phyloP scores from a whole-genome alignment of 2,329 filamentous ascomycete genomes.

The Alternaria sp. region DNA sequence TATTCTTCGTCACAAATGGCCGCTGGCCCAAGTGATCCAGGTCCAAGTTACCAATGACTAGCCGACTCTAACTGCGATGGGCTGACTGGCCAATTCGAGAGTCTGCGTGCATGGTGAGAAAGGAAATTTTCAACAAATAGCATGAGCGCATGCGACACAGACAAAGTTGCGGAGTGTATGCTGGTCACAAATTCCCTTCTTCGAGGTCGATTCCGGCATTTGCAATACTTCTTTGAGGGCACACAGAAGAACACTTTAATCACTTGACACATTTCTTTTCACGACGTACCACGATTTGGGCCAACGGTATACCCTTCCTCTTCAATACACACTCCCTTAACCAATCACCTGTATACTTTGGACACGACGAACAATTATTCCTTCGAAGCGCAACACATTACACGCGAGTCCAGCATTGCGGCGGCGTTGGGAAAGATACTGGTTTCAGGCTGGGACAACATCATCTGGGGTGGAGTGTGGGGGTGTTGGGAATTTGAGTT shows the following conservation, averaged over 20 bases:
- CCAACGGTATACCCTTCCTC: slow-evolving; percentile 39
- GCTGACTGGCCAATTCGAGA: slow-evolving; percentile 35
- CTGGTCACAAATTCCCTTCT: slow-evolving; percentile 40
- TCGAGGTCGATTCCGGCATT: slow-evolving; percentile 10
- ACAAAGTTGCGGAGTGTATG: slow-evolving; percentile 34
- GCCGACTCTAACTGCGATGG: slow-evolving; percentile 34
- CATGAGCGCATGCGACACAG: slow-evolving; percentile 16
- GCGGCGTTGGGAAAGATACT: slow-evolving; percentile 35
- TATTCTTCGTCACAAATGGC: slow-evolving; percentile 47
- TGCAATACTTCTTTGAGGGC: slow-evolving; percentile 24
- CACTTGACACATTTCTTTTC: slow-evolving; percentile 29
- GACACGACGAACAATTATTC: slow-evolving; percentile 13
- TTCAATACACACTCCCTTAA: slow-evolving; percentile 25
- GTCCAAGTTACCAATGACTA: slow-evolving; percentile 49
- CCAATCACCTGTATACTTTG: slow-evolving; percentile 27
- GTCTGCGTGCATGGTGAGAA: slow-evolving; percentile 39
- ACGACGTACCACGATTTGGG: slow-evolving; percentile 44
- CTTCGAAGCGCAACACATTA: slow-evolving; percentile 15
- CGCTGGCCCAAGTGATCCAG: slow-evolving; percentile 44
- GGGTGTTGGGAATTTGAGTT: slow-evolving; percentile 21
- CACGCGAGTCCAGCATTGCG: slow-evolving; percentile 23
- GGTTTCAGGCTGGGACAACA: slow-evolving; percentile 27
- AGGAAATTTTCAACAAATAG: slow-evolving; percentile 10
- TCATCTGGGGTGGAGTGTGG: slow-evolving; percentile 19
- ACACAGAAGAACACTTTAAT: slow-evolving; percentile 40